A percentile compares a stretch with the other conserved stretches of the same genome.
phyloP scores from a whole-genome alignment of 1,139 yeast species.

The Yamadazyma siamensis region DNA sequence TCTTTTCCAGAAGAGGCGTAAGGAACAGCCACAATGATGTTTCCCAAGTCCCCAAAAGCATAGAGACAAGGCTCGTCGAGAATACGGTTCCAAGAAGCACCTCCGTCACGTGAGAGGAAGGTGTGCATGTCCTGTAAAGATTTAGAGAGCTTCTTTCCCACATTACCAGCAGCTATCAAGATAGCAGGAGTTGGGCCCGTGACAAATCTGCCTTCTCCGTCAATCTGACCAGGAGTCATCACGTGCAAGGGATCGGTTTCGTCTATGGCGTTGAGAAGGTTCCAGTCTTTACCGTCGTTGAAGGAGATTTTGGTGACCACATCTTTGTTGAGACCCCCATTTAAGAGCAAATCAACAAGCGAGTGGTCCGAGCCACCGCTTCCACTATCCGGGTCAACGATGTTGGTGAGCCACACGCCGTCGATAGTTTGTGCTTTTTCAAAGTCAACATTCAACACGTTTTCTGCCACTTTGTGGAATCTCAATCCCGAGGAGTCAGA shows the following conservation, averaged over 20 bases:
- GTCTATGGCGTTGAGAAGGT: conserved; percentile 23
- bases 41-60: conserved; percentile 80
- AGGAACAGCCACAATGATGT: conserved; percentile 63
- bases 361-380: conserved; percentile 14
- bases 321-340: conserved; percentile 20
- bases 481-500: conserved; percentile 65
- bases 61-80: conserved; percentile 54
- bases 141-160: conserved; percentile 33
- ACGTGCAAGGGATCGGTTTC: conserved; percentile 38
- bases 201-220: conserved; percentile 55
- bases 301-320: conserved; percentile 41
- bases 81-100: conserved; percentile 62
- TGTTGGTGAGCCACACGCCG: conserved; percentile 66
- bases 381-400: conserved; percentile 21
- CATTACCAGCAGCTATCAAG: conserved; percentile 55
- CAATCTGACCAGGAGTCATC: conserved; percentile 44
- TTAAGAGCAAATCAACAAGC: conserved; percentile 25
- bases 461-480: conserved; percentile 45
- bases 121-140: conserved; percentile 37
- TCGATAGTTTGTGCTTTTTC: conserved; percentile 60
- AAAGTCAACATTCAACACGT: conserved; percentile 42
- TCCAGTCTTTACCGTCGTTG: conserved; percentile 69
- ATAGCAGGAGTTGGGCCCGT: conserved; percentile 75
- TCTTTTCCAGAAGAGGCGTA: conserved; percentile 20
- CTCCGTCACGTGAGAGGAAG: conserved; percentile 76